Evolutionary conservation across 352 stramenopile species (phyloP).

Genomic region (Pythium myriotylum): DNA sequence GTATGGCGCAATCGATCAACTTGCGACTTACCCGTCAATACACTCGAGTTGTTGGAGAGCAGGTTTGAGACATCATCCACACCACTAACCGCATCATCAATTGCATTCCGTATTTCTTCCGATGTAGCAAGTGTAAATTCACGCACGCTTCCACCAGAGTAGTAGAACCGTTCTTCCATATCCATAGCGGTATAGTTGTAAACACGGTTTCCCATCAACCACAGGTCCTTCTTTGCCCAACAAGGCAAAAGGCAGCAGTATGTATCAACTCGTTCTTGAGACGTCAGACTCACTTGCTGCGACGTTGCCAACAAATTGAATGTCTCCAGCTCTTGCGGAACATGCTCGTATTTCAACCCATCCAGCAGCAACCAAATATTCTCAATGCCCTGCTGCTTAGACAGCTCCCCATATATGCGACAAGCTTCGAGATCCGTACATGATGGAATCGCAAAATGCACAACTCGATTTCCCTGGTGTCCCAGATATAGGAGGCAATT

Average conservation of each 20-base stretch:
- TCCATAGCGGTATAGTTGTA: not conserved
- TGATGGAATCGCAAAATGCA: no score
- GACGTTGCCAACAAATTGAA: no score
- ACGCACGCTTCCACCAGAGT: slow-evolving; percentile 20
- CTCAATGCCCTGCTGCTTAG: not conserved
- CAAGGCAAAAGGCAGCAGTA: slow-evolving; percentile 20
- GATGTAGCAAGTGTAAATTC: no score
- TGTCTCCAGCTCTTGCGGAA: no score
- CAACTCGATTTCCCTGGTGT: no score
- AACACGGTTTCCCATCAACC: not conserved
- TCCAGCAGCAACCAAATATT: slow-evolving; percentile 30
- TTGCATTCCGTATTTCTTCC: no score
- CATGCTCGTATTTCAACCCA: slow-evolving; percentile 1
- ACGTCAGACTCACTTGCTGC: no score
- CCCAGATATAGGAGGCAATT: slow-evolving; percentile 27
- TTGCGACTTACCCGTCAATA: no score
- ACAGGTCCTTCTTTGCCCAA: slow-evolving; percentile 19
- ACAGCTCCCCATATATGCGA: not conserved
- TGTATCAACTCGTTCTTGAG: no score
- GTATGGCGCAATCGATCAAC: not conserved
- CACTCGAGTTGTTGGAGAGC: not conserved
- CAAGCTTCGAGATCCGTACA: slow-evolving; percentile 14
- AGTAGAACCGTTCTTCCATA: slow-evolving; percentile 16
- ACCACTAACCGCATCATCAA: no score
- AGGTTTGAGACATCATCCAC: no score